A percentile compares a stretch with the other conserved stretches of the same genome.
Evolutionary conservation across 306 rosid genomes (phyloP).

Genomic region (Glycine latifolia): DNA sequence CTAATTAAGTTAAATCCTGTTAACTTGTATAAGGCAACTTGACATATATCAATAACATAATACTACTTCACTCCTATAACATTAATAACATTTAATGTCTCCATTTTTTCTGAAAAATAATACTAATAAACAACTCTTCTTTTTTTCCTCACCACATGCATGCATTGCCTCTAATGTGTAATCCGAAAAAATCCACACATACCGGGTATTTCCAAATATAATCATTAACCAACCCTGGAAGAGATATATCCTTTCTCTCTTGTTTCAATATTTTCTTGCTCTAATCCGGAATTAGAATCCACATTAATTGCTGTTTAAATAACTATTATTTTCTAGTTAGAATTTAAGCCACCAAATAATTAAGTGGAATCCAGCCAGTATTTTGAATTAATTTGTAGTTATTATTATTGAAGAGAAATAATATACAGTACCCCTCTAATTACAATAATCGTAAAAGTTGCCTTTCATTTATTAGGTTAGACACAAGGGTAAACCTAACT

Average conservation of each 20-base stretch:
- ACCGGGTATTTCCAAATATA: slow-evolving; percentile 28
- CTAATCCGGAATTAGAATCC: slow-evolving; percentile 23
- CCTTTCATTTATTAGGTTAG: slow-evolving; percentile 11
- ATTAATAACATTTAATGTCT: slow-evolving; percentile 40
- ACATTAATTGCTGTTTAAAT: background rate
- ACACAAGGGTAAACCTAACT: slow-evolving; percentile 29
- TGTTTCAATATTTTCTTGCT: slow-evolving; percentile 1
- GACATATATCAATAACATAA: slow-evolving; percentile 36
- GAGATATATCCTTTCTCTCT: background rate
- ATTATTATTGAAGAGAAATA: slow-evolving; percentile 1
- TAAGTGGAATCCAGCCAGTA: no score
- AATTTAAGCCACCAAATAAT: no score
- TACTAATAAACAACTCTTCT: slow-evolving; percentile 5
- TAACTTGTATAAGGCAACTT: background rate
- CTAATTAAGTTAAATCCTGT: no score
- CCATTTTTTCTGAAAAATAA: background rate
- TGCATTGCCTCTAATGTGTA: slow-evolving; percentile 45
- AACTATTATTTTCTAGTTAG: background rate
- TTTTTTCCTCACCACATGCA: slow-evolving; percentile 49
- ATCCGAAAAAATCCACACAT: slow-evolving; percentile 8
- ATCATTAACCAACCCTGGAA: slow-evolving; percentile 26
- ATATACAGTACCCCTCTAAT: no score
- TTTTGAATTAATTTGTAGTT: background rate
- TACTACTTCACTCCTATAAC: slow-evolving; percentile 29
- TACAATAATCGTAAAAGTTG: background rate